phyloP scores from a whole-genome alignment of 1,139 yeast species.

The Magnusiomyces tetraspermus region DNA sequence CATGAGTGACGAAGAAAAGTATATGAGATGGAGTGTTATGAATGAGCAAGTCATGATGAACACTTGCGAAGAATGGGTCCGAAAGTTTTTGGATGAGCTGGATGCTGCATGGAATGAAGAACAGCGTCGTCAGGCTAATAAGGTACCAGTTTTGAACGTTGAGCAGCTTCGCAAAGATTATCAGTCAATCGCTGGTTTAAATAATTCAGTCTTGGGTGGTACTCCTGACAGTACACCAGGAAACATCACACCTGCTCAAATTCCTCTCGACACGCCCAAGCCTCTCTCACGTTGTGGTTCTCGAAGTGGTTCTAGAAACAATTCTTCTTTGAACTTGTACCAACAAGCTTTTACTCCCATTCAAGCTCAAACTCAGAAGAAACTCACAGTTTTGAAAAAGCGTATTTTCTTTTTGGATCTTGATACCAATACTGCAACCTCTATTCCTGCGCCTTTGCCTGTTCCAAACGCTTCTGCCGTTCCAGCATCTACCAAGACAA shows the following conservation, averaged over 20 bases:
- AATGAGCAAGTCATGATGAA: conserved; percentile 50
- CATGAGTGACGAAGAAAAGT: conserved; percentile 52
- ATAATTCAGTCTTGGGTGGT: too few relatives aligned
- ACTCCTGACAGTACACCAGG: conserved; percentile 17
- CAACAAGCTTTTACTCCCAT: background rate
- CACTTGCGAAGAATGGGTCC: conserved; percentile 72
- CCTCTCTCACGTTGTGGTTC: too few relatives aligned
- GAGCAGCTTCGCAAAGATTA: conserved; percentile 20
- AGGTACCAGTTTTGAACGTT: conserved; percentile 25
- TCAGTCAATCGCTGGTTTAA: too few relatives aligned
- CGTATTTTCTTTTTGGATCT: conserved; percentile 49
- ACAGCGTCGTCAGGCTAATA: conserved; percentile 18
- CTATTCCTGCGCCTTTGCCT: background rate
- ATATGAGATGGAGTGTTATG: conserved; percentile 52
- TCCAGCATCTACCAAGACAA: background rate
- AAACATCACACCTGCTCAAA: background rate
- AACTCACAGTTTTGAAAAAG: conserved; percentile 21
- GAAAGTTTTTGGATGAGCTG: conserved; percentile 46
- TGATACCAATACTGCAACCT: conserved; percentile 30
- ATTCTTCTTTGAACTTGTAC: background rate
- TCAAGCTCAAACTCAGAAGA: background rate
- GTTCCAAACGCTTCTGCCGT: background rate
- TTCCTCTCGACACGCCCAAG: background rate
- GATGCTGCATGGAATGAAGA: conserved; percentile 57
- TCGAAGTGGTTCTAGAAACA: too few relatives aligned